phyloP scores from a whole-genome alignment of 306 rosid genomes.

The Cyclanthera cordifolia region DNA sequence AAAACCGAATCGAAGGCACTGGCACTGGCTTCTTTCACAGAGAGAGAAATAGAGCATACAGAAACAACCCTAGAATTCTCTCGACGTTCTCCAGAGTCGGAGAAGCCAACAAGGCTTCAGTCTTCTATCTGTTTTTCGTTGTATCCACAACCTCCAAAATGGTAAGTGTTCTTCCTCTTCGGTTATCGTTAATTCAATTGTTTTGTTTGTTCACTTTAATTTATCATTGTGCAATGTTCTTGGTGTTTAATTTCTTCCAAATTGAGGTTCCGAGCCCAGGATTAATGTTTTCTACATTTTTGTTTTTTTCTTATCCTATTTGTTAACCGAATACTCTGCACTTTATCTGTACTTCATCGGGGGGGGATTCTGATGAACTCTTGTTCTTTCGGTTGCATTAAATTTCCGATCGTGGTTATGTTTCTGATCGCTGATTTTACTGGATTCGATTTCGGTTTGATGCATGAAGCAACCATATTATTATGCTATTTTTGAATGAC shows the following conservation, averaged over 20 bases:
- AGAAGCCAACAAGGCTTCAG: background rate
- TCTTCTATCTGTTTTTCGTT: background rate
- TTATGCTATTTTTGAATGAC: background rate
- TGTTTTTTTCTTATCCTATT: background rate
- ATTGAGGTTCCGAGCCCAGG: background rate
- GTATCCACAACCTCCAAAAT: background rate
- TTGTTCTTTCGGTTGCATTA: background rate
- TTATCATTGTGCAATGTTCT: background rate
- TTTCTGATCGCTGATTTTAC: background rate
- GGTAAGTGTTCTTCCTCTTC: background rate
- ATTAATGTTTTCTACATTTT: background rate
- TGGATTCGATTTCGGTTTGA: background rate
- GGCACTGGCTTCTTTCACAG: background rate
- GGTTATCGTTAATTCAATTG: background rate
- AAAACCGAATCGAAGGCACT: constrained; percentile 1
- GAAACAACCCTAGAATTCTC: constrained; percentile 15
- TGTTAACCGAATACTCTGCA: background rate
- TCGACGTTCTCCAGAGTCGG: constrained; percentile 1
- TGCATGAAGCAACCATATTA: background rate
- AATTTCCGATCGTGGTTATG: background rate
- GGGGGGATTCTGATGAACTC: background rate
- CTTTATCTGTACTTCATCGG: background rate
- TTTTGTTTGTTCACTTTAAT: background rate
- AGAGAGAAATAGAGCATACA: constrained; percentile 10
- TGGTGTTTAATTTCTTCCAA: background rate